Conservation (phyloP, 768 basidiomycete genomes). For the Hortiboletus campestris region DNA sequence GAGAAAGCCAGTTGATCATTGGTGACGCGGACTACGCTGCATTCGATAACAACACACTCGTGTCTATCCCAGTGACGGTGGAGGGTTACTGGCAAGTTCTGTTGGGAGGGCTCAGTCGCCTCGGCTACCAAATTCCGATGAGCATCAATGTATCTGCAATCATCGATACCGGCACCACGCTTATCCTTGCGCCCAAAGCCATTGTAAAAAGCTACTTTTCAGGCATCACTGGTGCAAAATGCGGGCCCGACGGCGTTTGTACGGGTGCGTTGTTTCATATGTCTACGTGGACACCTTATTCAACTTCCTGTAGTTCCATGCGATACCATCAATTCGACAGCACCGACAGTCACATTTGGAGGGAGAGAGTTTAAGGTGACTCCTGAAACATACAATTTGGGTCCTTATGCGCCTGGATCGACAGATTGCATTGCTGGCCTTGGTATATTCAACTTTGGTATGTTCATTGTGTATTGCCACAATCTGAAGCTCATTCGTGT, state of each 20-base stretch:
- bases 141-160: slow-evolving; percentile 18
- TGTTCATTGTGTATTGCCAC: neutral
- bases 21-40: slow-evolving; percentile 43
- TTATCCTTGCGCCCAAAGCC: slow-evolving; percentile 15
- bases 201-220: slow-evolving; percentile 25
- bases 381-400: slow-evolving; percentile 38
- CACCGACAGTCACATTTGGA: slow-evolving; percentile 33
- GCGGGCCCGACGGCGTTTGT: slow-evolving; percentile 24
- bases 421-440: slow-evolving; percentile 34
- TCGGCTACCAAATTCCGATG: neutral
- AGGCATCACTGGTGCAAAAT: slow-evolving; percentile 22
- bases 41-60: slow-evolving; percentile 46
- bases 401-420: slow-evolving; percentile 17
- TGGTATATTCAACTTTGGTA: slow-evolving; percentile 8
- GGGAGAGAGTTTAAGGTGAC: slow-evolving; percentile 34
- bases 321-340: slow-evolving; percentile 16
- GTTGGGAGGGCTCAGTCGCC: slow-evolving; percentile 18
- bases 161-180: slow-evolving; percentile 34
- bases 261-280: slow-evolving; percentile 20
- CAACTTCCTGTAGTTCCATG: slow-evolving; percentile 15
- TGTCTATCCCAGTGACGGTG: slow-evolving; percentile 27
- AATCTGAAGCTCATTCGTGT: neutral
- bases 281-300: neutral
- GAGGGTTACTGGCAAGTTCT: slow-evolving; percentile 38
- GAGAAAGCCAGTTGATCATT: slow-evolving; percentile 16